Conservation (phyloP, 768 basidiomycete genomes). For the Holtermanniella nyarrowii region DNA sequence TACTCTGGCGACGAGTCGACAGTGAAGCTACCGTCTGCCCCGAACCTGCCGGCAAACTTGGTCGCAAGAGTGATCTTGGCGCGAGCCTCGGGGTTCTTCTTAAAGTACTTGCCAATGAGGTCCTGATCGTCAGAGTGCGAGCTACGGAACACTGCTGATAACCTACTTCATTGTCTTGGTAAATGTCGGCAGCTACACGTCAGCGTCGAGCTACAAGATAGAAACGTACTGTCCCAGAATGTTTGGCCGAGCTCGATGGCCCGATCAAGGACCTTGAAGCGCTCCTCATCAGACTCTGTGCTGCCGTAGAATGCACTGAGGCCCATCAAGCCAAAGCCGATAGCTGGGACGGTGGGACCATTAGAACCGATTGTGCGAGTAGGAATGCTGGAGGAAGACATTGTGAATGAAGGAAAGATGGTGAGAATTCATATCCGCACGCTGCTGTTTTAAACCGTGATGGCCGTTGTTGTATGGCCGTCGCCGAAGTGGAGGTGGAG, state of each 20-base stretch:
- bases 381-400: too few relatives aligned
- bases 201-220: conserved; percentile 11
- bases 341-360: conserved; percentile 9
- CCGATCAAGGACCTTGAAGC: conserved; percentile 51
- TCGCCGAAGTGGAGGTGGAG: too few relatives aligned
- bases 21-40: background rate
- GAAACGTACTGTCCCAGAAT: conserved; percentile 44
- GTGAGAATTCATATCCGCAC: too few relatives aligned
- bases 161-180: conserved; percentile 44
- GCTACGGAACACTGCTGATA: background rate
- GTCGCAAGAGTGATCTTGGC: conserved; percentile 24
- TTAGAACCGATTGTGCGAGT: conserved; percentile 8
- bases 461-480: too few relatives aligned
- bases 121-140: conserved; percentile 19
- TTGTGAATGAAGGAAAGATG: too few relatives aligned
- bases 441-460: too few relatives aligned
- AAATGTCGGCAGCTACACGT: conserved; percentile 41
- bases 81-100: conserved; percentile 15
- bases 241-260: conserved; percentile 45
- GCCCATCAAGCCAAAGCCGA: conserved; percentile 14
- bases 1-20: conserved; percentile 15
- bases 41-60: conserved; percentile 14
- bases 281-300: conserved; percentile 49
- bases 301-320: conserved; percentile 37
- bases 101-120: conserved; percentile 49